Conservation (phyloP, 2,329 filamentous ascomycete genomes). For the Trichoderma gracile region DNA sequence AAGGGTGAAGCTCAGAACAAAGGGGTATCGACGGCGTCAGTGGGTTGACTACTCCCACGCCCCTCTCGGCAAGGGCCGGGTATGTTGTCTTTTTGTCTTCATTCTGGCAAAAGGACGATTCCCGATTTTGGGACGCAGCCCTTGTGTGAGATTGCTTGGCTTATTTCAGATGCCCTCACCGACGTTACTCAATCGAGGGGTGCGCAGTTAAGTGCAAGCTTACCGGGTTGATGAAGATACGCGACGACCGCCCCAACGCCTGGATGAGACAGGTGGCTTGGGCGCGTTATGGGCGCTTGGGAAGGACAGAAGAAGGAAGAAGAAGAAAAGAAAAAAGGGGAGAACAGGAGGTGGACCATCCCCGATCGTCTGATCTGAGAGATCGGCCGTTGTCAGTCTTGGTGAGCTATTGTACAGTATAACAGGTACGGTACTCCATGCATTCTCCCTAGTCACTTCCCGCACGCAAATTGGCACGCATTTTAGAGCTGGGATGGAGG, state of each 20-base stretch:
- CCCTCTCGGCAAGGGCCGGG: slow-evolving; percentile 19
- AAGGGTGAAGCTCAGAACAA: slow-evolving; percentile 4
- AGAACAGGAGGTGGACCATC: slow-evolving; percentile 13
- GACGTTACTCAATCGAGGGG: background rate
- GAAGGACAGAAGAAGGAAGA: background rate
- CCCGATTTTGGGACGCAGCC: slow-evolving; percentile 4
- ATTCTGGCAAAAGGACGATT: slow-evolving; percentile 4
- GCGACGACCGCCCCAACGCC: background rate
- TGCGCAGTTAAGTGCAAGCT: too few species aligned
- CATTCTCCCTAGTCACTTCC: slow-evolving; percentile 2
- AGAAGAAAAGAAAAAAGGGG: background rate
- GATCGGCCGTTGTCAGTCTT: slow-evolving; percentile 20
- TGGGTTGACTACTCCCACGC: background rate
- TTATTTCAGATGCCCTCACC: slow-evolving; percentile 6
- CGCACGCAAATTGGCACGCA: background rate
- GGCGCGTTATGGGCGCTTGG: background rate
- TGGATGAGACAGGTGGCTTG: background rate
- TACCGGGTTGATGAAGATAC: background rate
- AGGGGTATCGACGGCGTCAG: background rate
- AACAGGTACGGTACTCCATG: background rate
- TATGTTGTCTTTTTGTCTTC: slow-evolving; percentile 3
- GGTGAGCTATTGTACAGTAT: background rate
- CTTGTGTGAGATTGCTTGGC: background rate
- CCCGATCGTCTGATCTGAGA: slow-evolving; percentile 25
- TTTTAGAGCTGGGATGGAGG: too few species aligned